phyloP scores from a whole-genome alignment of 2,329 filamentous ascomycete species.

The Penicillium sp. region DNA sequence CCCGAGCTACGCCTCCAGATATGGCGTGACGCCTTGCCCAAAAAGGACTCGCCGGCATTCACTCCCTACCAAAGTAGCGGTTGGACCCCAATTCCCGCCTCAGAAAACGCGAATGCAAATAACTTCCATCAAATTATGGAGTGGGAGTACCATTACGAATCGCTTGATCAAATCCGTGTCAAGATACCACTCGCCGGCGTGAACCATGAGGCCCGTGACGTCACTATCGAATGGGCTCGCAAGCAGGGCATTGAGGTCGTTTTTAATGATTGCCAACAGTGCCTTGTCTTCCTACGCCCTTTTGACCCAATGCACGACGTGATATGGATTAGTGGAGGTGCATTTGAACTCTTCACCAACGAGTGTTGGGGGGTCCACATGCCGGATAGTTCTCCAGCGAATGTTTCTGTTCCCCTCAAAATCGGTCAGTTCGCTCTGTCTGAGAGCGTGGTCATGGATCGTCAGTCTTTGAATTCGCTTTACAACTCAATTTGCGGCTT shows the following conservation, averaged over 20 bases:
- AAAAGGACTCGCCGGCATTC: not conserved
- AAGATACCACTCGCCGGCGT: not conserved
- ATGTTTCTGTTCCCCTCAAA: not conserved
- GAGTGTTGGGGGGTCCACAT: not conserved
- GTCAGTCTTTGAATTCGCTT: accelerated
- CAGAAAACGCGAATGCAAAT: not conserved
- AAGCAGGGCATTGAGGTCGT: not conserved
- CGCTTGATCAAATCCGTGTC: not conserved
- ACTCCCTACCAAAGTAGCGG: not conserved
- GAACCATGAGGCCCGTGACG: not conserved
- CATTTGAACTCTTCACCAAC: not conserved
- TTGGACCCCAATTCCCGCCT: not conserved
- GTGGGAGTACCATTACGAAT: not conserved
- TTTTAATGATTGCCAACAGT: not conserved
- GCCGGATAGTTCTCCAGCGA: accelerated
- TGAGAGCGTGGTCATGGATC: not conserved
- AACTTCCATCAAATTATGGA: not conserved
- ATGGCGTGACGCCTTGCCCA: not conserved
- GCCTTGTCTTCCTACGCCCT: not conserved
- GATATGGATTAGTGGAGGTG: not conserved
- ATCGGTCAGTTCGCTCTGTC: not conserved
- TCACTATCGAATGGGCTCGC: not conserved
- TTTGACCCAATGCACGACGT: not conserved
- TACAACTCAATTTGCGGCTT: not conserved
- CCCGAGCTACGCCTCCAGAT: not conserved